Evolutionary conservation across 2,329 filamentous ascomycete genomes (phyloP).

Genomic region (Acrocalymma vagum): DNA sequence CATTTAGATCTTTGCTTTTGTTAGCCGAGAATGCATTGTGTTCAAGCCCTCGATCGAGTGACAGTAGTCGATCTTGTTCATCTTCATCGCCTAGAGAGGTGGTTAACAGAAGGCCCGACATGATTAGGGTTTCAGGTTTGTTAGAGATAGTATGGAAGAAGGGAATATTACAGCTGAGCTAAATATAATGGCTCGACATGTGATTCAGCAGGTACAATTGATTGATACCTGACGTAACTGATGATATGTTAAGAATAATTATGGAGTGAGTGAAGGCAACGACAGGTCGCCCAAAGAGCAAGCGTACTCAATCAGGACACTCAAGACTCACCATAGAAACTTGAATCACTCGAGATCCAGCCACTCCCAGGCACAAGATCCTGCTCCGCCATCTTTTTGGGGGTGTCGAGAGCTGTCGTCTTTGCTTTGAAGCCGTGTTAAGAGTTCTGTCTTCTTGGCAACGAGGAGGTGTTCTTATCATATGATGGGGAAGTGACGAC

Average conservation of each 20-base stretch:
- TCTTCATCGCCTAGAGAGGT: conserved; percentile 38
- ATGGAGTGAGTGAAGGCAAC: neutral
- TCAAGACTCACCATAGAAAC: conserved; percentile 52
- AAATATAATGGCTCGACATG: too few relatives aligned
- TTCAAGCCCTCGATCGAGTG: conserved; percentile 24
- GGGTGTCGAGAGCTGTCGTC: neutral
- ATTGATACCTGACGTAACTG: too few relatives aligned
- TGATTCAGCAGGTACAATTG: too few relatives aligned
- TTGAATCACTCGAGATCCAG: conserved; percentile 53
- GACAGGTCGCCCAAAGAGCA: neutral
- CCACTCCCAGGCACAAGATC: conserved; percentile 39
- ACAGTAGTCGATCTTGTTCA: conserved; percentile 30
- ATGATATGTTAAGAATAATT: too few relatives aligned
- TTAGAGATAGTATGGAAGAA: too few relatives aligned
- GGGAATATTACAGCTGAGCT: too few relatives aligned
- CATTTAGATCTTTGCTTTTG: conserved; percentile 34
- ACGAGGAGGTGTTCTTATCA: conserved; percentile 20
- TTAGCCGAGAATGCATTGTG: conserved; percentile 24
- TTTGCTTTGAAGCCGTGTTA: conserved; percentile 1
- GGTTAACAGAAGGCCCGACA: neutral
- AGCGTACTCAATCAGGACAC: too few relatives aligned
- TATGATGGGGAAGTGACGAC: conserved; percentile 16
- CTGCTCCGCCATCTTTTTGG: conserved; percentile 30
- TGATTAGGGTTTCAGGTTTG: too few relatives aligned
- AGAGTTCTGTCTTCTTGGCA: conserved; percentile 7